Base-by-base conservation (phyloP, 345 rosid genomes). In the Camelina laxa region DNA sequence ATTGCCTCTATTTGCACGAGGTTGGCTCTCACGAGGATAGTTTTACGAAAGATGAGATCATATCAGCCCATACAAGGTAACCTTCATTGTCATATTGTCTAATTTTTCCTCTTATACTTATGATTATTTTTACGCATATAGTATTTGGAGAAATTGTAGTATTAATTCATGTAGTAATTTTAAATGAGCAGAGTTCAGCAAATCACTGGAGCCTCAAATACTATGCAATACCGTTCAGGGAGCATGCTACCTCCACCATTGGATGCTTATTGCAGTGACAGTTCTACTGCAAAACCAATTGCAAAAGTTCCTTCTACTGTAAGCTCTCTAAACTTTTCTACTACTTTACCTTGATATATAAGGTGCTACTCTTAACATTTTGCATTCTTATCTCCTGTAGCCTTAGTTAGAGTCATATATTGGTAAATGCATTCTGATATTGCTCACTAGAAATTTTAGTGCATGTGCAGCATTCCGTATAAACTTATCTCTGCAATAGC, bases 1-100 rank as follows among this genome's bases (percentile, higher is more conserved):
- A 94, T 65, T 94, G 98, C 76, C 83, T 91, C 53, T 94, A 94
- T 86, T 79, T 94, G 89, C 97, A 94, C 45, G 98, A 94, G 80
- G 76, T 90, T 79, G 96, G 97, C 39, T 89, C 93, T 33, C 93
- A 83, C 56, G 98, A 91, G 79, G 96, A 91, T 80, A 94, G 98
- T 82, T 94, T 91, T 67, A 89, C 97, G 10, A 94, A 94, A 86
- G 97, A 91, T 82, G 97, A 91, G 82, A 81, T 87, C 60, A 85
- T 91, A 79, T 90, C 97, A 49, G 96, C 92, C 3, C 82, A 86
- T 75, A 86, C 96, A 55, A 89, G 98, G 97, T 91, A 81, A 35
- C 74, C 8, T 57, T 33, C 10, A 58, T 66, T 20, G 1, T 7
- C 53, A 54, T 15, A 55, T 10, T n/a, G n/a, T 65, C 5, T 9